Base-by-base conservation (phyloP, 352 stramenopile species). In the Pythium aphanidermatum region DNA sequence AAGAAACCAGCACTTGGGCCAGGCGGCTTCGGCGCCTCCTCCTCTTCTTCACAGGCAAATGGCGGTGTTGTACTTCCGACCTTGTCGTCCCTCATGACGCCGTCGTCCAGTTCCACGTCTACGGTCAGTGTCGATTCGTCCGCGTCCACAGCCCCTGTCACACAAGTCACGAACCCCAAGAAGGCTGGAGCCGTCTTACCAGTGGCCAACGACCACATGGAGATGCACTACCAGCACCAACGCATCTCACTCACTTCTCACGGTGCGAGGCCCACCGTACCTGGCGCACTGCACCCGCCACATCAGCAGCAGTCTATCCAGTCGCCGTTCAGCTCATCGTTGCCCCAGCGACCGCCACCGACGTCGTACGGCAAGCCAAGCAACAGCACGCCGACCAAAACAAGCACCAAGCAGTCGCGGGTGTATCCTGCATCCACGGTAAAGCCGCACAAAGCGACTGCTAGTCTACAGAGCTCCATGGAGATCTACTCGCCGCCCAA, bases 401-500 rank as follows among this genome's bases (percentile, higher is more conserved):
- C 41, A 44, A 29, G 28, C 16, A 24, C 34, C 25, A 60, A 60
- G 20, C 28, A 51, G 28, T 46, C 37, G 19, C 48, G 49, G 6
- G 43, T 51, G 27, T 55, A 50, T 8, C 54, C 55, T 0, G 43
- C 36, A 42, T 20, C 20, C 46, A 46, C 6, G 29, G 36, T n/a
- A 44, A 36, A 16, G 17, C 20, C 28, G 29, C 28, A 29, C 13
- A 41, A 38, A 23, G 36, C 34, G 0, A 24, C 28, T 3, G 35
- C 35, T 19, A 75, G 44, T 43, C 43, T 80, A 8, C 64, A 68
- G 21, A 67, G 40, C 29, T 66, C 70, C 16, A 70, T 68, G 47
- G 68, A 80, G 38, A 62, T 70, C 21, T 82, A 83, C 50, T 76
- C 75, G 17, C 56, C 69, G 2, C 64, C 73, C n/a, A 78, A 73